Evolutionary conservation across 2,329 filamentous ascomycete genomes (phyloP).

Genomic region (Xylariaceae sp.): DNA sequence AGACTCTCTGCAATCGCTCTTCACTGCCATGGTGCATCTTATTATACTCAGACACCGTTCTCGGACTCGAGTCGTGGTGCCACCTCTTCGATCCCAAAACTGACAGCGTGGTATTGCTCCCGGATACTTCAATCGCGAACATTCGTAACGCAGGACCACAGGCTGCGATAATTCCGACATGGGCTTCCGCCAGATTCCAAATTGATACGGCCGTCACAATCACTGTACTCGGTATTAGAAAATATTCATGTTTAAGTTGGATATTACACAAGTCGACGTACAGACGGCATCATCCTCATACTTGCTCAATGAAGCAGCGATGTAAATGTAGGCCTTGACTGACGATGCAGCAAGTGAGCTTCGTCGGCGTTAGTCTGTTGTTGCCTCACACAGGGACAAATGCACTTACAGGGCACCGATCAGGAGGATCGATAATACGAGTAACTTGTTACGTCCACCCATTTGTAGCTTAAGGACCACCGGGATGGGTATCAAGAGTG

Average conservation of each 20-base stretch:
- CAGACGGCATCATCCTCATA: background rate
- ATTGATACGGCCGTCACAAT: constrained; percentile 1
- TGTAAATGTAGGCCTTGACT: background rate
- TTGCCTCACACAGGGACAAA: no score
- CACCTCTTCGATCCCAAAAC: background rate
- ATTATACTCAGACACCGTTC: background rate
- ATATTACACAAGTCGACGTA: background rate
- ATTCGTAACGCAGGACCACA: background rate
- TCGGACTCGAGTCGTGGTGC: background rate
- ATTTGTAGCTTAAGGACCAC: constrained; percentile 7
- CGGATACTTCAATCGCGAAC: background rate
- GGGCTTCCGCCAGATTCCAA: constrained; percentile 7
- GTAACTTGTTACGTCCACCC: background rate
- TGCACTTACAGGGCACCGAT: background rate
- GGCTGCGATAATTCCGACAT: constrained; percentile 6
- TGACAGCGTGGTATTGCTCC: background rate
- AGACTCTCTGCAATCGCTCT: background rate
- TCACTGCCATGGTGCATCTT: background rate
- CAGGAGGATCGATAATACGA: background rate
- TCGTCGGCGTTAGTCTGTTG: no score
- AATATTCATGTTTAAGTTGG: background rate
- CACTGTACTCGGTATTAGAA: background rate
- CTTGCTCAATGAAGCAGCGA: background rate
- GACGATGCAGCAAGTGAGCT: background rate
- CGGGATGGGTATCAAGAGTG: constrained; percentile 9